Evolutionary conservation across 2,329 filamentous ascomycete species (phyloP).

Genomic region (Ceratocystis lukuohia): DNA sequence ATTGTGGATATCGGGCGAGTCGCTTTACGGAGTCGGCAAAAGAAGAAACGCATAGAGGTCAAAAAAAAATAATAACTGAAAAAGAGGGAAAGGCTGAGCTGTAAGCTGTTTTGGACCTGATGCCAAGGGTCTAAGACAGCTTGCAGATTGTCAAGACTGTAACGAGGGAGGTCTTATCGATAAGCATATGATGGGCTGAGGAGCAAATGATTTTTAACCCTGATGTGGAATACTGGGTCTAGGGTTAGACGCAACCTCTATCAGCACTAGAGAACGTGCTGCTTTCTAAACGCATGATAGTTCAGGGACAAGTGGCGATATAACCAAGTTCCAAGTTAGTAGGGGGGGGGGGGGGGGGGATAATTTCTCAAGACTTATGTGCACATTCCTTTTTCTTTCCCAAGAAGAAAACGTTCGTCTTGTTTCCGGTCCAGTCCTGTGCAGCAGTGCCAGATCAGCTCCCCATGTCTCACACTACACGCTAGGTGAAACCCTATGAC

Average conservation of each 20-base stretch:
- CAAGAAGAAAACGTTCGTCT: background rate
- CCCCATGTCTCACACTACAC: background rate
- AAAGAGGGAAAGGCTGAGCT: background rate
- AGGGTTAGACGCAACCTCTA: background rate
- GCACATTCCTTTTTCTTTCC: too few relatives aligned
- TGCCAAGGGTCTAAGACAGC: background rate
- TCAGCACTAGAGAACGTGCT: background rate
- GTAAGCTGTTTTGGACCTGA: background rate
- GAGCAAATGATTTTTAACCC: background rate
- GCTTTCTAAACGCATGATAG: background rate
- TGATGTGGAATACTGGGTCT: background rate
- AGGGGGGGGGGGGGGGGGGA: too few relatives aligned
- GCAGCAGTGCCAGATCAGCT: background rate
- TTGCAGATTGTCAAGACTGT: background rate
- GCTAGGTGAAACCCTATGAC: background rate
- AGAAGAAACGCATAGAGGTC: constrained; percentile 13
- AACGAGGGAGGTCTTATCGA: background rate
- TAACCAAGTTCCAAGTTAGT: too few relatives aligned
- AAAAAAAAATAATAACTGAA: background rate
- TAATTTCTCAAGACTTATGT: too few relatives aligned
- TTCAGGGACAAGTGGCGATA: background rate
- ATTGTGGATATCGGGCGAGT: constrained; percentile 15
- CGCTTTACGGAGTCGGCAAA: constrained; percentile 8
- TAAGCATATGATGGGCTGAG: background rate
- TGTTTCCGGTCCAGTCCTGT: background rate